Evolutionary conservation across 768 basidiomycete species (phyloP).

Genomic region (Favolaschia claudopus): DNA sequence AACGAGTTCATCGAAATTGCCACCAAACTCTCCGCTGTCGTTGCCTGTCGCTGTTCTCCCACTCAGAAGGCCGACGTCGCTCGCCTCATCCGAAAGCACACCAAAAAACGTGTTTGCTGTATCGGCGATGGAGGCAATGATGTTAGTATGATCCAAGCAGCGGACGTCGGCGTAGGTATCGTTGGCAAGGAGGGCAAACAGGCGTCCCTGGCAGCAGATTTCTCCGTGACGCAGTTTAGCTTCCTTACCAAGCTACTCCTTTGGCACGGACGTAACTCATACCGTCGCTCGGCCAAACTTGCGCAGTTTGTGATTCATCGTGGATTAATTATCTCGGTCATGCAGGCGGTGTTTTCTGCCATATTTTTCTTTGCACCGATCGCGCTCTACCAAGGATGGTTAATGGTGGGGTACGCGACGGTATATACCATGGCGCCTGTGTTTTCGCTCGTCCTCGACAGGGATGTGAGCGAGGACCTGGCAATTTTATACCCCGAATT

Average conservation of each 20-base stretch:
- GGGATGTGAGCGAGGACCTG: conserved; percentile 94
- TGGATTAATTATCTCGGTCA: conserved; percentile 95
- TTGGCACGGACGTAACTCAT: conserved; percentile 99
- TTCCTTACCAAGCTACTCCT: conserved; percentile 93
- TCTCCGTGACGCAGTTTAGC: conserved; percentile 97
- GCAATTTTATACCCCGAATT: conserved; percentile 96
- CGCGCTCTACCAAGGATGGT: conserved; percentile 96
- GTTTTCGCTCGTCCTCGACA: conserved; percentile 95
- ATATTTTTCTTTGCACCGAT: conserved; percentile 97
- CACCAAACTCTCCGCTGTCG: conserved; percentile 94
- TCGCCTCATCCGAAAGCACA: conserved; percentile 86
- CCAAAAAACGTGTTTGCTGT: conserved; percentile 96
- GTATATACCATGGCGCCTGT: conserved; percentile 99
- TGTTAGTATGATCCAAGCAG: conserved; percentile 99
- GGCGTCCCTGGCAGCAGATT: conserved; percentile 98
- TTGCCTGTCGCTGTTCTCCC: conserved; percentile 97
- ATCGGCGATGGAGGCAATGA: conserved; percentile 99
- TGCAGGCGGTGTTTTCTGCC: conserved; percentile 95
- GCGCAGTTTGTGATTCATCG: conserved; percentile 99
- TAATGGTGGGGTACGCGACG: conserved; percentile 96
- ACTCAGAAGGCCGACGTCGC: conserved; percentile 99
- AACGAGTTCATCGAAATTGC: conserved; percentile 96
- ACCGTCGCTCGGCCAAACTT: conserved; percentile 96
- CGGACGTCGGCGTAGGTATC: conserved; percentile 97
- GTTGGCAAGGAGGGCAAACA: conserved; percentile 99